phyloP scores from a whole-genome alignment of 1,284 basidiomycete species.

The Moesziomyces antarcticus region DNA sequence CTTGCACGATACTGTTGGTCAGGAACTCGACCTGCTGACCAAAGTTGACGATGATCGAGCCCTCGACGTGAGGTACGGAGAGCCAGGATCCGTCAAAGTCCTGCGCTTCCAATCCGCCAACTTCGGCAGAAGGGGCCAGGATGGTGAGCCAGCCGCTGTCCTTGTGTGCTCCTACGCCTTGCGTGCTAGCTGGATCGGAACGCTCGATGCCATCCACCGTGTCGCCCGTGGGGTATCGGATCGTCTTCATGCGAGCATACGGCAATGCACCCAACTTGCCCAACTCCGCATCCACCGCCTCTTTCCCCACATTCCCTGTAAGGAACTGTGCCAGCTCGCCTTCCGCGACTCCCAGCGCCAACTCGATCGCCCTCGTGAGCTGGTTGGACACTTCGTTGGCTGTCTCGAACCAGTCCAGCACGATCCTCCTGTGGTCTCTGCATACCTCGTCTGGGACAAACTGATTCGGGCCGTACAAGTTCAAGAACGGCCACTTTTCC shows the following conservation, averaged over 20 bases:
- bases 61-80: constrained; percentile 40
- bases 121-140: constrained; percentile 43
- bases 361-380: constrained; percentile 55
- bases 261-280: constrained; percentile 20
- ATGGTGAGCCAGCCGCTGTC: constrained; percentile 62
- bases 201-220: constrained; percentile 47
- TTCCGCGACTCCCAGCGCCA: constrained; percentile 31
- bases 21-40: constrained; percentile 62
- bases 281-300: constrained; percentile 7
- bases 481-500: constrained; percentile 35
- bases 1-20: constrained; percentile 49
- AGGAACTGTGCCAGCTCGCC: constrained; percentile 42
- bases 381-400: constrained; percentile 27
- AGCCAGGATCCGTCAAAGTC: constrained; percentile 54
- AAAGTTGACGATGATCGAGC: constrained; percentile 56
- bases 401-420: constrained; percentile 45
- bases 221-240: constrained; percentile 50
- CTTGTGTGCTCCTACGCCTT: constrained; percentile 61
- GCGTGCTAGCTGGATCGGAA: constrained; percentile 26
- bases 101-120: constrained; percentile 55
- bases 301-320: constrained; percentile 5
- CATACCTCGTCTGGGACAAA: constrained; percentile 38
- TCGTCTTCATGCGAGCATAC: constrained; percentile 59
- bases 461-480: constrained; percentile 59
- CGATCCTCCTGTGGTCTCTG: constrained; percentile 15